Conservation (phyloP, 2,329 filamentous ascomycete species). For the Fusarium concolor region DNA sequence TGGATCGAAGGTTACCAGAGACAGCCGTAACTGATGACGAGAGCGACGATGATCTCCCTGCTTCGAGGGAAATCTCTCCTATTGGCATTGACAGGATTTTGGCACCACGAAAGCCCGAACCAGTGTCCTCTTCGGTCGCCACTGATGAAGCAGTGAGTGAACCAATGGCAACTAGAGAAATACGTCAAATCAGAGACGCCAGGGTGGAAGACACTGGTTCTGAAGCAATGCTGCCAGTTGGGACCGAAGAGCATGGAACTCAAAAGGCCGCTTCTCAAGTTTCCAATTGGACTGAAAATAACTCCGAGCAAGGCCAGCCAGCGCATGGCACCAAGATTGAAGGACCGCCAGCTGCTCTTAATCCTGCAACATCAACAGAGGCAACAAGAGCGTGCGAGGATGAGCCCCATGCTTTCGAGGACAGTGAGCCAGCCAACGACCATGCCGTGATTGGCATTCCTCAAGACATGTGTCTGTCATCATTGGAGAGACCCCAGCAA, state of each 20-base stretch:
- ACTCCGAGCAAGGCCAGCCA: neutral
- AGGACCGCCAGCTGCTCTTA: neutral
- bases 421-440: neutral
- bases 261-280: neutral
- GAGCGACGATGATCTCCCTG: conserved; percentile 17
- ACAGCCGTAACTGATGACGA: conserved; percentile 16
- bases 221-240: neutral
- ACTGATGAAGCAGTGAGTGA: neutral
- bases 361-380: neutral
- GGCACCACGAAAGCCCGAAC: neutral
- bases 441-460: neutral
- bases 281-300: neutral
- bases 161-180: neutral
- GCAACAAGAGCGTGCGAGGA: neutral
- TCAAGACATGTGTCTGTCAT: neutral
- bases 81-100: conserved; percentile 16
- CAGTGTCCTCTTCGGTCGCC: neutral
- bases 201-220: neutral
- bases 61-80: conserved; percentile 14
- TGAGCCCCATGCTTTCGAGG: neutral
- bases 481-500: neutral
- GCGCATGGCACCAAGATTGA: neutral
- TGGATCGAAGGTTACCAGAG: neutral
- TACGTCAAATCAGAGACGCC: neutral
- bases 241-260: neutral